Conservation (phyloP, 352 stramenopile genomes). For the Phytophthora quininea region DNA sequence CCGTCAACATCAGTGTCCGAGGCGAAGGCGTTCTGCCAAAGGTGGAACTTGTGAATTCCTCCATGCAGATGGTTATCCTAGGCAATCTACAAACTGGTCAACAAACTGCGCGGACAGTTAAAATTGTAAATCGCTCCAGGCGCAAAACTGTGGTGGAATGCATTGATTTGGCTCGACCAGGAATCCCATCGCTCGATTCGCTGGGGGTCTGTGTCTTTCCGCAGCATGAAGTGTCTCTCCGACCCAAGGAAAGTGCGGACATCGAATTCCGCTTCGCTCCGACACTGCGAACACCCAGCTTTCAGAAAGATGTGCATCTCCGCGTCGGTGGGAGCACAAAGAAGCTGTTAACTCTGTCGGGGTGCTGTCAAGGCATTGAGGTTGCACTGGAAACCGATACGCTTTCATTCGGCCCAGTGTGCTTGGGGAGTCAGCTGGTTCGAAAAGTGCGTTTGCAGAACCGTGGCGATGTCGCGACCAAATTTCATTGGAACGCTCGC, state of each 20-base stretch:
- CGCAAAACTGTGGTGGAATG: constrained; percentile 74
- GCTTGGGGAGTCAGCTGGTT: constrained; percentile 83
- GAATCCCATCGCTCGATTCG: constrained; percentile 39
- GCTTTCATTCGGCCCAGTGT: constrained; percentile 91
- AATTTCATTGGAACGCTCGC: constrained; percentile 86
- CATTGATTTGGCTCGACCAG: constrained; percentile 30
- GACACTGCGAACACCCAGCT: constrained; percentile 62
- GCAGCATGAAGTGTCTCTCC: constrained; percentile 62
- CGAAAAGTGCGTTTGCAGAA: constrained; percentile 91
- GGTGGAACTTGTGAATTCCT: constrained; percentile 89
- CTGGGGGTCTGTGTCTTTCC: constrained; percentile 76
- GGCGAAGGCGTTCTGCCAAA: constrained; percentile 81
- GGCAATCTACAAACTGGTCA: constrained; percentile 86
- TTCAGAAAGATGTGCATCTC: constrained; percentile 73
- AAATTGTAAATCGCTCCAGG: constrained; percentile 89
- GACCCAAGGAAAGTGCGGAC: constrained; percentile 76
- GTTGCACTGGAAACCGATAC: constrained; percentile 89
- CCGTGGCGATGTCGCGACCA: constrained; percentile 86
- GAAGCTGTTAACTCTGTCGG: constrained; percentile 83
- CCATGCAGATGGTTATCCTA: constrained; percentile 85
- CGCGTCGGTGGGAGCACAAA: constrained; percentile 65
- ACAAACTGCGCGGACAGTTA: constrained; percentile 66
- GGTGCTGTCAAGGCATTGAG: constrained; percentile 91
- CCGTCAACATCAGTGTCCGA: constrained; percentile 70
- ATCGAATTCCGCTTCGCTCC: constrained; percentile 82